Base-by-base conservation (phyloP, 768 basidiomycete genomes). In the Kwoniella pini region DNA sequence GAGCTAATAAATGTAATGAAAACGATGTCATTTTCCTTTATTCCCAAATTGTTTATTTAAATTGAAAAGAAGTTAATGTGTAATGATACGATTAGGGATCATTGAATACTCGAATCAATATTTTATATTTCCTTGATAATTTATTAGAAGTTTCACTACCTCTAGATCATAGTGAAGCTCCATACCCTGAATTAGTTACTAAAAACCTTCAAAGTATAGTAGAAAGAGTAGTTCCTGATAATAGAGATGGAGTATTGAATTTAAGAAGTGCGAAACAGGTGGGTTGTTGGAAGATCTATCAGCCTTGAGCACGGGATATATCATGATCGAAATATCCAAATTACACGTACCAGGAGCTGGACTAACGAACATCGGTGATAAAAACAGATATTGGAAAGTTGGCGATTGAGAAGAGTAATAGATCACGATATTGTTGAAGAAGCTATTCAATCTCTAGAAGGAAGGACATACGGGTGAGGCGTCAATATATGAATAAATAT, bases 21-120 rank as follows among this genome's bases (percentile, higher is more conserved):
- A 36, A 15, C 33, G 15, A 7, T 36, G 7, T 19, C 26, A 22
- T 43, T 15, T 21, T 21, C 22, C 3, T 21, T 19, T 19, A n/a
- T 12, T n/a, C 21, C n/a, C n/a, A n/a, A n/a, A 17, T 0, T 7
- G n/a, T 30, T 45, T 13, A 21, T 36, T 44, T 22, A 26, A 15
- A 3, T 1, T 0, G 15, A 38, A n/a, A 28, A 45, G 22, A 28
- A 38, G 28, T 15, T n/a, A 40, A 17, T 39, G 31, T 28, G n/a
- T n/a, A 26, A 0, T 17, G 3, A 28, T 17, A n/a, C 22, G 6
- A 17, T 9, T 53, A 90, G 89, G 91, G 89, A 50, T 86, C 88
- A 0, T 85, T 95, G 19, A 94, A 96, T 77, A 85, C 88, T 28
- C 71, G 91, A n/a, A 94, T 97, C 69, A 96, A 96, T 77, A 87